These are phyloP conservation scores for Beverwykella pulmonaria DNA, from an alignment of 495 filamentous ascomycete species.

Conservation along the genomic window DNA sequence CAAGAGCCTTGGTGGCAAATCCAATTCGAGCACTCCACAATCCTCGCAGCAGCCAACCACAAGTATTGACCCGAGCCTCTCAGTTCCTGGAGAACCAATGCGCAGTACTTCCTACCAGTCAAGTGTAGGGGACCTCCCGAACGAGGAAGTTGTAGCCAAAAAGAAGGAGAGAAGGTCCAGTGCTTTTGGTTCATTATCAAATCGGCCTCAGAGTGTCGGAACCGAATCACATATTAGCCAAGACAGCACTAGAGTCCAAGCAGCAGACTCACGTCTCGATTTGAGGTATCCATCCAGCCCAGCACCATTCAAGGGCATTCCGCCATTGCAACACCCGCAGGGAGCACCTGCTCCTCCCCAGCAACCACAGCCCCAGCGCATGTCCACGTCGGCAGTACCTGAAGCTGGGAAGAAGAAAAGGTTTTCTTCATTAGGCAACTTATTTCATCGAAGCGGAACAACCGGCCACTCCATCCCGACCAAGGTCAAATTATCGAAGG, in stretches of 20 bases:
- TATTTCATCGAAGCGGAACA: slow-evolving; percentile 37
- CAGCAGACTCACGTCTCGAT: slow-evolving; percentile 35
- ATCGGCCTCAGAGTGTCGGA: slow-evolving; percentile 32
- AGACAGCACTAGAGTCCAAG: slow-evolving; percentile 35
- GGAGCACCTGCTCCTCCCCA: slow-evolving; percentile 1
- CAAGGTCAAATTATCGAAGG: slow-evolving; percentile 30
- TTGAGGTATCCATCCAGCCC: slow-evolving; percentile 36
- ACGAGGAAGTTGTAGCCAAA: slow-evolving; percentile 23
- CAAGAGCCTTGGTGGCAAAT: slow-evolving; percentile 26
- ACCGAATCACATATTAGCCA: slow-evolving; percentile 36
- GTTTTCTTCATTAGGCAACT: slow-evolving; percentile 50
- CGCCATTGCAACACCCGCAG: slow-evolving; percentile 23
- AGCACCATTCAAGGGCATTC: slow-evolving; percentile 31
- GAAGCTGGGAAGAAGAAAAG: slow-evolving; percentile 54
- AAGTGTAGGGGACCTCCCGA: slow-evolving; percentile 23
- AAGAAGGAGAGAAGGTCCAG: slow-evolving; percentile 28
- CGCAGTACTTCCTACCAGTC: slow-evolving; percentile 22
- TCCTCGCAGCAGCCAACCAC: slow-evolving; percentile 1
- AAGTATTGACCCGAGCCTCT: slow-evolving; percentile 13
- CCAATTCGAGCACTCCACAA: slow-evolving; percentile 3
- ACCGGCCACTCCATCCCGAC: slow-evolving; percentile 12
- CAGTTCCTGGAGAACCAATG: slow-evolving; percentile 2
- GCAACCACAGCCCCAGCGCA: slow-evolving; percentile 16
- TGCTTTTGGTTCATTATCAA: slow-evolving; percentile 10
- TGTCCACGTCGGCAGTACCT: slow-evolving; percentile 11